Base-by-base conservation (phyloP, 148 eudicot species). In the Rhododendron vialii region DNA sequence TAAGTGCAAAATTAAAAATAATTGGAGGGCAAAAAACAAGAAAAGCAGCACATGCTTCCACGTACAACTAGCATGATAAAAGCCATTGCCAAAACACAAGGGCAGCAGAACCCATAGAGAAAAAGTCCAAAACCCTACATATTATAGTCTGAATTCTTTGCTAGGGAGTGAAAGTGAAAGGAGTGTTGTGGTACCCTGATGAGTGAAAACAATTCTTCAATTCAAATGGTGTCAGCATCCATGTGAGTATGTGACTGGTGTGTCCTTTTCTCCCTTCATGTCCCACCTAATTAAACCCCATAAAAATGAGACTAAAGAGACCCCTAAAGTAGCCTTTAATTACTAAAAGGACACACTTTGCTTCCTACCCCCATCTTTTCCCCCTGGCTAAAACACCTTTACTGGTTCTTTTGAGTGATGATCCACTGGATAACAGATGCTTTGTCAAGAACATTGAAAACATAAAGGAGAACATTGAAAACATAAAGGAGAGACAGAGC, bases 151-250 rank as follows among this genome's bases (percentile, higher is more conserved):
- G 67, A 87, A 80, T 61, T 67, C 30, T 55, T 55, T 17, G 63
- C 79, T 71, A 51, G 84, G 78, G 86, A 78, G 76, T 78, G 87
- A 84, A 65, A 78, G 93, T 80, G 94, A 92, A 94, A 91, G 93
- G 84, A 92, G 89, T 88, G 86, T 80, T 85, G 82, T 24, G 28
- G 86, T 84, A 81, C 86, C 85, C 82, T 28, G 63, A 51, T 80
- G 26, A 22, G 65, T 59, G 65, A 59, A 18, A 17, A 55, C 71
- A 74, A 74, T 74, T 26, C 36, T 71, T 30, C 38, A 30, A 71
- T 87, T 87, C 89, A 85, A 91, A 90, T 90, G 69, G 71, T 94
- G 96, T 93, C 95, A 92, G 98, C 73, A 86, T 88, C 93, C 98
- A 95, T 95, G 98, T 95, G 98, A 92, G 83, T 79, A 0, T 90